Conservation (phyloP, 2,329 filamentous ascomycete species). For the Diaporthe aspalathi region DNA sequence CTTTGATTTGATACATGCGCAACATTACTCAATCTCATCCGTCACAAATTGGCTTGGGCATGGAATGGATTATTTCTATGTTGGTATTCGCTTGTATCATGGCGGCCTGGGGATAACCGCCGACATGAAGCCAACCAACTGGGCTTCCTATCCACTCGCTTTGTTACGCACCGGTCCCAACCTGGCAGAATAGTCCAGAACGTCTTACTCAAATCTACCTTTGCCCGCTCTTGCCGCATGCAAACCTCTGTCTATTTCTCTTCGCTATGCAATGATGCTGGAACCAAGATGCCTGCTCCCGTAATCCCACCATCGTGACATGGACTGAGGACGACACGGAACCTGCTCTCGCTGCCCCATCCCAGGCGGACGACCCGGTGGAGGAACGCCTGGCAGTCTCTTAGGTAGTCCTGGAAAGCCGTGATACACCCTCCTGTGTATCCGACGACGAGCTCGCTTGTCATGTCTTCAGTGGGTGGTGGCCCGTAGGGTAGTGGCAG, state of each 20-base stretch:
- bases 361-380: constrained; percentile 62
- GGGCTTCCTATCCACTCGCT: not conserved
- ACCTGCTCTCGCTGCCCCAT: constrained; percentile 46
- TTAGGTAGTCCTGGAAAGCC: constrained; percentile 80
- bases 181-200: not conserved
- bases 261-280: constrained; percentile 52
- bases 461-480: not conserved
- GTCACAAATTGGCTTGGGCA: not conserved
- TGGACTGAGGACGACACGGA: constrained; percentile 61
- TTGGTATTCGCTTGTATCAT: constrained; percentile 1
- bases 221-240: not conserved
- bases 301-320: constrained; percentile 73
- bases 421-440: constrained; percentile 85
- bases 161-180: too few relatives aligned
- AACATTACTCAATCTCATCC: not conserved
- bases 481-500: constrained; percentile 52
- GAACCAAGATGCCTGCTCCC: constrained; percentile 70
- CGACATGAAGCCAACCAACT: not conserved
- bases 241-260: constrained; percentile 14
- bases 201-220: not conserved
- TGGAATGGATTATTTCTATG: not conserved
- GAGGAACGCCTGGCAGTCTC: constrained; percentile 76
- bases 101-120: too few relatives aligned
- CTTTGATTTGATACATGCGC: not conserved
- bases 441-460: constrained; percentile 75